Conservation (phyloP, 495 filamentous ascomycete genomes). For the Wilcoxina mikolae region DNA sequence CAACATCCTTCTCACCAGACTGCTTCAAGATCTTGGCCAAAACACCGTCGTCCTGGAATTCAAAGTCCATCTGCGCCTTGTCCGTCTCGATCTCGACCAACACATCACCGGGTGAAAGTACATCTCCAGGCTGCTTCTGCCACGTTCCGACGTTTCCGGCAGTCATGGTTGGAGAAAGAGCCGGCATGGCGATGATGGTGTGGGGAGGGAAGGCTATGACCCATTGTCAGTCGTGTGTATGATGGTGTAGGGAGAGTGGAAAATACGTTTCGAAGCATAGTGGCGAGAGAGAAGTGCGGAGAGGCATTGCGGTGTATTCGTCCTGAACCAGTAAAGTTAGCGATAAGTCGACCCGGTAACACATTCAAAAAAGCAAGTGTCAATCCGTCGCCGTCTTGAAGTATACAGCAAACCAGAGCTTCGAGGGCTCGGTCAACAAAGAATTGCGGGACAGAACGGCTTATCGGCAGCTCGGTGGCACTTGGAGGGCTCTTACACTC, state of each 20-base stretch:
- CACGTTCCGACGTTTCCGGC: constrained; percentile 91
- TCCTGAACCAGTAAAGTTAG: constrained; percentile 18
- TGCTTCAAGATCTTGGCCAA: constrained; percentile 92
- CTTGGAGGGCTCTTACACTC: constrained; percentile 18
- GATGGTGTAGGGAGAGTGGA: constrained; percentile 9
- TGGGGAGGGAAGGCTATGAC: constrained; percentile 70
- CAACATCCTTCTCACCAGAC: constrained; percentile 81
- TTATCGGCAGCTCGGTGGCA: neutral
- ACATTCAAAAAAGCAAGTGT: neutral
- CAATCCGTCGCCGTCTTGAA: constrained; percentile 1
- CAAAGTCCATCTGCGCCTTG: constrained; percentile 99
- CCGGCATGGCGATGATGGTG: constrained; percentile 93
- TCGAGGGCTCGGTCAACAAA: neutral
- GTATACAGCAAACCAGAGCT: neutral
- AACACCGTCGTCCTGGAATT: constrained; percentile 96
- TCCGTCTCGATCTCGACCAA: constrained; percentile 99
- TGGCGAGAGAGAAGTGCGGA: constrained; percentile 41
- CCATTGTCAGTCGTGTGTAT: constrained; percentile 3
- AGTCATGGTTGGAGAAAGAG: constrained; percentile 94
- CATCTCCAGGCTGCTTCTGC: constrained; percentile 93
- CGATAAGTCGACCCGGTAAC: constrained; percentile 7
- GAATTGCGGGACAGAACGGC: neutral
- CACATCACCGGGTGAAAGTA: constrained; percentile 83
- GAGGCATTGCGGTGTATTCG: constrained; percentile 22
- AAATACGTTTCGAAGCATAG: constrained; percentile 66